These are phyloP conservation scores for Eucalyptus lansdowneana DNA, from an alignment of 345 rosid species.

Conservation along the genomic window DNA sequence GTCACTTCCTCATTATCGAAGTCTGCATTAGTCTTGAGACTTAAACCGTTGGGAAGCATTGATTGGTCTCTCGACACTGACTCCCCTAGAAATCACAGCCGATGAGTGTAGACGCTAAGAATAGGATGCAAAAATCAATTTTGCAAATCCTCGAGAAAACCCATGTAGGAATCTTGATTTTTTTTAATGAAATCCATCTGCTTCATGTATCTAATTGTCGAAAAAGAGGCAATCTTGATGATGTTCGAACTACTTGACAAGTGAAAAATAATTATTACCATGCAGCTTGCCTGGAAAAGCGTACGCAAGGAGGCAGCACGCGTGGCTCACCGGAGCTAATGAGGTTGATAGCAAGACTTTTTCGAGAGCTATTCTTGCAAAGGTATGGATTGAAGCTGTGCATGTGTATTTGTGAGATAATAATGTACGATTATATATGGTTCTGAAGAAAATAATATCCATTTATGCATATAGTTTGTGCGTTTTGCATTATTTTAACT, in stretches of 20 bases:
- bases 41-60: not conserved
- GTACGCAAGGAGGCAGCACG: slow-evolving; percentile 60
- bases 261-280: not conserved
- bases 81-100: not conserved
- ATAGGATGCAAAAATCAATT: not conserved
- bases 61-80: not conserved
- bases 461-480: not conserved
- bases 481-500: not conserved
- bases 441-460: not conserved
- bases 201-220: not conserved
- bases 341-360: slow-evolving; percentile 89
- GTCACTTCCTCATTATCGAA: not conserved
- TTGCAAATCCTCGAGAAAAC: not conserved
- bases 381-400: slow-evolving; percentile 25
- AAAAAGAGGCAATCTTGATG: not conserved
- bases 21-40: not conserved
- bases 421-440: not conserved
- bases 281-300: slow-evolving; percentile 94
- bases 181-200: not conserved
- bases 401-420: not conserved
- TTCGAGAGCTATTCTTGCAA: slow-evolving; percentile 90
- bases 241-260: not conserved
- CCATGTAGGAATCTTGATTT: not conserved
- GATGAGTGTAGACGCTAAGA: not conserved
- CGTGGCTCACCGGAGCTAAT: slow-evolving; percentile 80